These are phyloP conservation scores for Dioscorea cayenensis DNA, from an alignment of 116 monocot genomes.

Conservation along the genomic window DNA sequence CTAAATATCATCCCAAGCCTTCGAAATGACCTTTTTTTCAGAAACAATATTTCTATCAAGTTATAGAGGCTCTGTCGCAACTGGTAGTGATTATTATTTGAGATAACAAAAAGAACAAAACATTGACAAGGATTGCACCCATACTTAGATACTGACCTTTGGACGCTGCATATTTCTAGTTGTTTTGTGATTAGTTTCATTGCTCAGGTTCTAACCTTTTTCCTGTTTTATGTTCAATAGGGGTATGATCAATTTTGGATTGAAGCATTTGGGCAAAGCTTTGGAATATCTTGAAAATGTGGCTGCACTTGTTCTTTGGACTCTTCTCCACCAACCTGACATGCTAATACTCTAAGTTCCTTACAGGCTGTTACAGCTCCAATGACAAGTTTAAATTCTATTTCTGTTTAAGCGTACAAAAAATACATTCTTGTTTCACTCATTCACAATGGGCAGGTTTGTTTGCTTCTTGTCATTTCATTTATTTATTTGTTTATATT, in stretches of 20 bases:
- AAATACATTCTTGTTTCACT: constrained; percentile 90
- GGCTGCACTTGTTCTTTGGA: constrained; percentile 8
- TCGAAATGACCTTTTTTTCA: too few relatives aligned
- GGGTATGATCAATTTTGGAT: constrained; percentile 90
- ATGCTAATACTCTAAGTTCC: not conserved
- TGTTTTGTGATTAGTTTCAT: not conserved
- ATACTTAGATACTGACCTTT: too few relatives aligned
- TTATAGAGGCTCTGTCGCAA: too few relatives aligned
- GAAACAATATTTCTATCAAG: too few relatives aligned
- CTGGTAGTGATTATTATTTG: too few relatives aligned
- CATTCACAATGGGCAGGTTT: constrained; percentile 85
- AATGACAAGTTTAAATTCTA: constrained; percentile 77
- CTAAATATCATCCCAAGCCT: too few relatives aligned
- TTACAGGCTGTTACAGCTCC: constrained; percentile 93
- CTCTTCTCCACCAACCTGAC: not conserved
- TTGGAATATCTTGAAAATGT: constrained; percentile 84
- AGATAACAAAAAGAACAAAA: too few relatives aligned
- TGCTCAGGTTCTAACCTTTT: not conserved
- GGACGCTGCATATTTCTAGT: too few relatives aligned
- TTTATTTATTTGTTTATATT: not conserved
- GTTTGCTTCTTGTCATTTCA: constrained; percentile 7
- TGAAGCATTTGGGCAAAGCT: constrained; percentile 73
- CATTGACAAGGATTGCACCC: too few relatives aligned
- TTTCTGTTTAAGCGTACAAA: constrained; percentile 96
- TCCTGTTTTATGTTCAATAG: constrained; percentile 27